Base-by-base conservation (phyloP, 2,329 filamentous ascomycete genomes). In the Apiospora phragmitis region DNA sequence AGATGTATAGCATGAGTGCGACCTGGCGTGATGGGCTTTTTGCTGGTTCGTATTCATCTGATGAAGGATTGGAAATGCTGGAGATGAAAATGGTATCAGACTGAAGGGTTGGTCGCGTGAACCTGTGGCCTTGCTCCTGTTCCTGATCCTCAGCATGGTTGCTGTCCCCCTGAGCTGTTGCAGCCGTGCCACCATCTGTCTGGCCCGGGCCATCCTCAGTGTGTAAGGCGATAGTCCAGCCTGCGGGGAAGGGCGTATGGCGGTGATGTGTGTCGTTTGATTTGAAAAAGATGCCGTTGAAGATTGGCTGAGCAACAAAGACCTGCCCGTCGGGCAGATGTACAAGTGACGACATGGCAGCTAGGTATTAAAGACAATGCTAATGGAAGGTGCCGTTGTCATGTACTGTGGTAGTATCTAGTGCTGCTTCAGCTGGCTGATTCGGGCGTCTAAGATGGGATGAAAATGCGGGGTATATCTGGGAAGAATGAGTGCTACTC, bases 1-100 rank as follows among this genome's bases (percentile, higher is more conserved):
- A 95, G 43, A 94, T 90, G 93, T 94, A 98, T 8, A 98, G 87
- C 92, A 98, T 97, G 93, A 98, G 94, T 74, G 95, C 95, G 72
- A 97, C 93, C 82, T 97, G 93, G 62, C 95, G 87, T 0, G 94
- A 96, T 0, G 94, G 94, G 72, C 94, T 97, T 18, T 87, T 90
- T 1, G 92, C 89, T 0, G 94, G 90, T 78, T 93, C 94, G 83
- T 92, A 97, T 67, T 97, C 94, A 78, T 83, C 89, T 79, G 86
- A 93, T 67, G 92, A 92, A 0, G 95, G 94, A 74, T 93, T 94
- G 67, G 94, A 95, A 73, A 97, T 94, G 72, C 93, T 95, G 4
- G 94, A 97, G 76, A 98, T 95, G 84, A 95, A 98, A 70, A 98
- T 86, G 76, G 90, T 91, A 81, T 98, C 95, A 79, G 91, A 89